Conservation (phyloP, 164 flowering plant genomes). For the Dillenia turbinata region DNA sequence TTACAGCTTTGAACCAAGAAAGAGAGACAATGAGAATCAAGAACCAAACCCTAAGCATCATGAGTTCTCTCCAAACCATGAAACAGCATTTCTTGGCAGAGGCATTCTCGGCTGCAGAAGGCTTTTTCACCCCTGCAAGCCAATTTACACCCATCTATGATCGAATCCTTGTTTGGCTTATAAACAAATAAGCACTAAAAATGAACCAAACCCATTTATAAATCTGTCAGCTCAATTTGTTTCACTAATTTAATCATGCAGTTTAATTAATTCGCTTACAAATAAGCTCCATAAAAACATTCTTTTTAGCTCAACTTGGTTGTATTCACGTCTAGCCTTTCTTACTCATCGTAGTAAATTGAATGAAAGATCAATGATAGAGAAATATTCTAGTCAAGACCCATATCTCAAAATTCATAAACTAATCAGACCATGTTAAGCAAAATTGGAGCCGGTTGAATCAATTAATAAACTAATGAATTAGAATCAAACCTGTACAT, state of each 20-base stretch:
- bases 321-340: too few relatives aligned
- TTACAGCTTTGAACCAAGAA: background rate
- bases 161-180: too few relatives aligned
- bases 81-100: constrained; percentile 43
- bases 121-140: constrained; percentile 57
- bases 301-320: too few relatives aligned
- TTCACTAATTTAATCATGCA: too few relatives aligned
- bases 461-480: background rate
- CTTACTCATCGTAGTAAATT: too few relatives aligned
- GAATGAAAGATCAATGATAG: background rate
- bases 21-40: background rate
- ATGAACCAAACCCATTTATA: background rate
- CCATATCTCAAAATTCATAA: background rate
- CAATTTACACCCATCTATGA: too few relatives aligned
- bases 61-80: constrained; percentile 29
- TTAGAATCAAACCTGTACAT: constrained; percentile 45
- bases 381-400: background rate
- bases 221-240: too few relatives aligned
- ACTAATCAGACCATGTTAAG: background rate
- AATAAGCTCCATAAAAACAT: too few relatives aligned
- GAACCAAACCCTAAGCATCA: constrained; percentile 6
- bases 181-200: background rate
- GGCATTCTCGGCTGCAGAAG: constrained; percentile 53
- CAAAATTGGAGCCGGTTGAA: background rate
- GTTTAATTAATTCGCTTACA: too few relatives aligned